Percentiles rank a stretch among this genome's conserved stretches.
phyloP scores from a whole-genome alignment of 164 flowering plant species.

The Akebia trifoliata region DNA sequence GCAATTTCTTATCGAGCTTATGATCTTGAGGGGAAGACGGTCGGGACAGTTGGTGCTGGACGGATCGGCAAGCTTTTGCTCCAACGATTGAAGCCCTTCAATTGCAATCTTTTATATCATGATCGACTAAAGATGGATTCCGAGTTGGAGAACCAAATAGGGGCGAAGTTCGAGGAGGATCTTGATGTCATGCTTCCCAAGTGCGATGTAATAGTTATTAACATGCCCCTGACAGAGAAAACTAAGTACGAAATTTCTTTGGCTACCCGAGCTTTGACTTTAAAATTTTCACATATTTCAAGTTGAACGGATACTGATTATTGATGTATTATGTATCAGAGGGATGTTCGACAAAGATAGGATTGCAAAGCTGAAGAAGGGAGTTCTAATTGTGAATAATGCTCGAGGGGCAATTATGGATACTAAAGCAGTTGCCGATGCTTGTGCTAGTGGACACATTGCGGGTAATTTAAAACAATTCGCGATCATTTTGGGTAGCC shows the following conservation, averaged over 20 bases:
- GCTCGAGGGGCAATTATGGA: conserved; percentile 99
- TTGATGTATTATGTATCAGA: conserved; percentile 35
- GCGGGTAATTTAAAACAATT: conserved; percentile 54
- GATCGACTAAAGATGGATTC: conserved; percentile 81
- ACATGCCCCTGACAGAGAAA: conserved; percentile 93
- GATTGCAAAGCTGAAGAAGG: conserved; percentile 88
- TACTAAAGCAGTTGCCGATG: conserved; percentile 93
- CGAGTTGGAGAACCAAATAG: conserved; percentile 63
- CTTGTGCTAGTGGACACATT: conserved; percentile 84
- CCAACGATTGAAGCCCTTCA: conserved; percentile 90
- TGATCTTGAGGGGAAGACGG: conserved; percentile 96
- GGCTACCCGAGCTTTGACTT: too few species aligned
- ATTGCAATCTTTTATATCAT: conserved; percentile 87
- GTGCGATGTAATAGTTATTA: conserved; percentile 85
- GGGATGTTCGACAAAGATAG: conserved; percentile 85
- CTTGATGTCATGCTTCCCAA: conserved; percentile 90
- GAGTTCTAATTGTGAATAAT: conserved; percentile 92
- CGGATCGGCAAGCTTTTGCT: conserved; percentile 84
- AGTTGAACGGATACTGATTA: background rate
- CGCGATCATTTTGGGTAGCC: too few species aligned
- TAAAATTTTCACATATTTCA: background rate
- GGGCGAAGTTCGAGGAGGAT: conserved; percentile 88
- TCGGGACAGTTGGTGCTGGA: conserved; percentile 95
- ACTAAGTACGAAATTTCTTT: conserved; percentile 54
- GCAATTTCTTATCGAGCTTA: conserved; percentile 81